Evolutionary conservation across 2,329 filamentous ascomycete genomes (phyloP).

Genomic region (Neofusicoccum umdonicola): DNA sequence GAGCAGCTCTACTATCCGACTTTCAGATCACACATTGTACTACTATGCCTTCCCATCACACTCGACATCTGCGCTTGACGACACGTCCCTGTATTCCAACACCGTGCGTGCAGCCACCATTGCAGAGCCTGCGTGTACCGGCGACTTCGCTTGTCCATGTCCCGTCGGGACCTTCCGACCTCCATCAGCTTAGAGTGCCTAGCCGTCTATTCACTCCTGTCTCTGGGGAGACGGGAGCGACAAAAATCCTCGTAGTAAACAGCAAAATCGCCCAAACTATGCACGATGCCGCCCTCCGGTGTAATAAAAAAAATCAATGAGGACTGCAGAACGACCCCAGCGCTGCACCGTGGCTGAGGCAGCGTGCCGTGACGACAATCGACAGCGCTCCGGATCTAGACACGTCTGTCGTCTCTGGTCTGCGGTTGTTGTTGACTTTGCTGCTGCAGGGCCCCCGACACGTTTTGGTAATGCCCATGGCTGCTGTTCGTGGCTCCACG

Average conservation of each 20-base stretch:
- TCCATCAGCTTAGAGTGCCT: constrained; percentile 7
- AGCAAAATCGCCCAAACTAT: constrained; percentile 7
- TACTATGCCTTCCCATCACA: constrained; percentile 38
- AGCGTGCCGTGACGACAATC: constrained; percentile 7
- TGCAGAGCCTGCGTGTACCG: constrained; percentile 11
- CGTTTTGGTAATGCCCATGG: neutral
- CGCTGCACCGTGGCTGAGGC: neutral
- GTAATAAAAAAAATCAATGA: constrained; percentile 5
- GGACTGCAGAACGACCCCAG: neutral
- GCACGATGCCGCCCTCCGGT: constrained; percentile 6
- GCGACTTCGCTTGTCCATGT: neutral
- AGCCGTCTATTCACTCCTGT: neutral
- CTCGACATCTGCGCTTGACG: constrained; percentile 17
- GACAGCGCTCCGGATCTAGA: neutral
- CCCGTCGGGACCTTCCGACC: constrained; percentile 1
- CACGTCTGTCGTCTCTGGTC: neutral
- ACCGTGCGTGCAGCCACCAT: constrained; percentile 12
- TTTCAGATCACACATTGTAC: constrained; percentile 38
- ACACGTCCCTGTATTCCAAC: constrained; percentile 11
- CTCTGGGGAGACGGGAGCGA: constrained; percentile 7
- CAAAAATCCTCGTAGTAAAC: constrained; percentile 11
- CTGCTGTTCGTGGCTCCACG: neutral
- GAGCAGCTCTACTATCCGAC: constrained; percentile 17
- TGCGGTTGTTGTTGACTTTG: neutral
- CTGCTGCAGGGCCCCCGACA: constrained; percentile 1